Evolutionary conservation across 1,284 basidiomycete genomes (phyloP).

Genomic region (Sanghuangporus sanghuang): DNA sequence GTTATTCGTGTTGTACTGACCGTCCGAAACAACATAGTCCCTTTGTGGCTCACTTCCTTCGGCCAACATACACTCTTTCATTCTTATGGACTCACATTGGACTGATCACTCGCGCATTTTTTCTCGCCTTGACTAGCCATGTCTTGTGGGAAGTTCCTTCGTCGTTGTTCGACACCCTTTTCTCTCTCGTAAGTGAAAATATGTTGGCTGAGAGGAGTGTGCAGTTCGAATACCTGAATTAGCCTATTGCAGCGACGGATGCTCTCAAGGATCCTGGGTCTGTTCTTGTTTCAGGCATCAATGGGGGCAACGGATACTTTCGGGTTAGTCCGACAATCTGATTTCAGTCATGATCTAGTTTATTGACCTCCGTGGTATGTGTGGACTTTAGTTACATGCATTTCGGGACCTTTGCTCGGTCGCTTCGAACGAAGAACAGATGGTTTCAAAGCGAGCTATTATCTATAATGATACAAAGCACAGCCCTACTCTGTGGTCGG

Average conservation of each 20-base stretch:
- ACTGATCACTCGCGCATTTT: slow-evolving; percentile 44
- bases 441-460: slow-evolving; percentile 38
- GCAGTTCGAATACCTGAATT: neutral
- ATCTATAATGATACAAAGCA: slow-evolving; percentile 70
- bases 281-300: slow-evolving; percentile 14
- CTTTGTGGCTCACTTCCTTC: slow-evolving; percentile 56
- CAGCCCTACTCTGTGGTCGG: slow-evolving; percentile 58
- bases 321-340: slow-evolving; percentile 21
- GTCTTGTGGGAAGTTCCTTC: slow-evolving; percentile 59
- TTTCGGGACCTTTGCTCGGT: slow-evolving; percentile 27
- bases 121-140: slow-evolving; percentile 43
- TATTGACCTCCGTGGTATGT: neutral
- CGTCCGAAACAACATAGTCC: slow-evolving; percentile 30
- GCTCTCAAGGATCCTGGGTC: slow-evolving; percentile 7
- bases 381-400: slow-evolving; percentile 26
- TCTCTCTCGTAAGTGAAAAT: slow-evolving; percentile 37
- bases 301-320: slow-evolving; percentile 26
- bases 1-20: neutral
- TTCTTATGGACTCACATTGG: slow-evolving; percentile 42
- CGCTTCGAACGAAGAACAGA: slow-evolving; percentile 30
- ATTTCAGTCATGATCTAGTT: neutral
- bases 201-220: neutral
- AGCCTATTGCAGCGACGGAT: slow-evolving; percentile 5
- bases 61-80: slow-evolving; percentile 48
- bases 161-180: slow-evolving; percentile 47